These are phyloP conservation scores for Lactarius psammicola DNA, from an alignment of 768 basidiomycete species.

Conservation along the genomic window DNA sequence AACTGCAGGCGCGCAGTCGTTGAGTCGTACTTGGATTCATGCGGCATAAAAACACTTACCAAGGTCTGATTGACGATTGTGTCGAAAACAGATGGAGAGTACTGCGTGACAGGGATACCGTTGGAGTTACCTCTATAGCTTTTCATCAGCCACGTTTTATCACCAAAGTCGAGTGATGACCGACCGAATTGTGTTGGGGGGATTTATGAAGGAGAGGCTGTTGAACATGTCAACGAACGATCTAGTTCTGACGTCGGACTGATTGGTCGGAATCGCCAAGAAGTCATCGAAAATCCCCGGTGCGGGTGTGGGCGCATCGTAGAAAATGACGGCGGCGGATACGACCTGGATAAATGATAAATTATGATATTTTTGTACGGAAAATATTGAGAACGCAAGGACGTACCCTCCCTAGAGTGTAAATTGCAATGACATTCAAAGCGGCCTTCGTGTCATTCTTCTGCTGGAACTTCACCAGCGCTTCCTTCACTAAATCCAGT, in stretches of 20 bases:
- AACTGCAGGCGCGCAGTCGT: background rate
- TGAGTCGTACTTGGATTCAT: background rate
- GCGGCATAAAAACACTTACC: background rate
- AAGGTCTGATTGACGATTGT: background rate
- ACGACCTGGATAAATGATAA: background rate
- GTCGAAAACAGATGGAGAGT: background rate
- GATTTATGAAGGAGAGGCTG: background rate
- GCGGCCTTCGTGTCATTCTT: background rate
- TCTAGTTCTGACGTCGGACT: background rate
- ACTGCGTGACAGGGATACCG: background rate
- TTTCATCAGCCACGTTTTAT: background rate
- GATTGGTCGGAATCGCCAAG: conserved; percentile 14
- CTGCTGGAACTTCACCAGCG: conserved; percentile 10
- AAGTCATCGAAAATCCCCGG: conserved; percentile 27
- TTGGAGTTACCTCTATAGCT: background rate
- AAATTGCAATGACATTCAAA: rapidly evolving
- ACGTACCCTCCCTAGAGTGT: background rate
- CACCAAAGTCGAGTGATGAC: background rate
- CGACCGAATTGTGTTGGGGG: background rate
- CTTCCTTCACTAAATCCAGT: background rate
- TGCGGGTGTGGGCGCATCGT: no score
- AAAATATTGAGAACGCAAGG: background rate
- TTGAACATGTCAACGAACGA: background rate
- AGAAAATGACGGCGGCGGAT: background rate
- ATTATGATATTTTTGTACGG: background rate